Conservation (phyloP, 202 grass and related monocot genomes). For the Musa balbisiana region DNA sequence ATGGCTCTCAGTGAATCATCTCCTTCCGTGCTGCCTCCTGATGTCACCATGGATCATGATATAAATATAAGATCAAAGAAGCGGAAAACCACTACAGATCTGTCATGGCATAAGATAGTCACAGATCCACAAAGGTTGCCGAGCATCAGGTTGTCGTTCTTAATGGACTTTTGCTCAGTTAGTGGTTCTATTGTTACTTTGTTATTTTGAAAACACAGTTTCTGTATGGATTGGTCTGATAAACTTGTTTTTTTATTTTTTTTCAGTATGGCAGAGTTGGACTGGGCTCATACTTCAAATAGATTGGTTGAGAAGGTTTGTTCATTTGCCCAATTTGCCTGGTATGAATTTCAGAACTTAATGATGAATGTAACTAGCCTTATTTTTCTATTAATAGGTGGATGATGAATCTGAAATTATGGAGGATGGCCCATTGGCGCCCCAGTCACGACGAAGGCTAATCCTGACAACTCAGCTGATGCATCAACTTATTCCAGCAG, state of each 20-base stretch:
- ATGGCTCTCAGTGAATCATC: conserved; percentile 21
- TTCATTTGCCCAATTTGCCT: not conserved
- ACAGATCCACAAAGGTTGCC: conserved; percentile 35
- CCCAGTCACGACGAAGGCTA: conserved; percentile 25
- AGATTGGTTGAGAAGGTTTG: conserved; percentile 34
- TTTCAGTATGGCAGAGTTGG: conserved; percentile 25
- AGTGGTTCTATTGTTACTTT: too few species aligned
- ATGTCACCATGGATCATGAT: not conserved
- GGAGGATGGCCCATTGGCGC: conserved; percentile 17
- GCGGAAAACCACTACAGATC: conserved; percentile 42
- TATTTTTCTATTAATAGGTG: conserved; percentile 13
- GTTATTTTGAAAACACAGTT: not conserved
- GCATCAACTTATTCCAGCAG: conserved; percentile 27
- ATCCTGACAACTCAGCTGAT: conserved; percentile 31
- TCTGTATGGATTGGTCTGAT: conserved; percentile 26
- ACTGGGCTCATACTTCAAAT: conserved; percentile 18
- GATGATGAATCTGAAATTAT: conserved; percentile 26
- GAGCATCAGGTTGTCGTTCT: conserved; percentile 57
- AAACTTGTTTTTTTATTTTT: conserved; percentile 8
- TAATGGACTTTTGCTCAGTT: not conserved
- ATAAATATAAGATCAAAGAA: conserved; percentile 58
- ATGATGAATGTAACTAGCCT: not conserved
- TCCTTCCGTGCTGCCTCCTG: not conserved
- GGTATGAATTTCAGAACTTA: conserved; percentile 11
- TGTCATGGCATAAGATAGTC: conserved; percentile 83